These are phyloP conservation scores for Diversispora eburnea DNA, from an alignment of 192 early-diverging fungal genomes.

Conservation along the genomic window DNA sequence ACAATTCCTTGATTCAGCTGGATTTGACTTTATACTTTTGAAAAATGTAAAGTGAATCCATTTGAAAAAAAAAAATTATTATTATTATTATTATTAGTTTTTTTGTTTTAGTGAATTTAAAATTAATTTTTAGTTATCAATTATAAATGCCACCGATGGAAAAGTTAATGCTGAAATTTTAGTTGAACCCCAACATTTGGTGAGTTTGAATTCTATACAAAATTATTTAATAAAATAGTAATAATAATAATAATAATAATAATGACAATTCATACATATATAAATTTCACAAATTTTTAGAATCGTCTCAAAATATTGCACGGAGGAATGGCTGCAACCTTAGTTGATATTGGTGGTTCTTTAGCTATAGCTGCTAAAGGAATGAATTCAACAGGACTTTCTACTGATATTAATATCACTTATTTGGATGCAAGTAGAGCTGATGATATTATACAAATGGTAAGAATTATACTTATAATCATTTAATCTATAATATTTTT, in stretches of 20 bases:
- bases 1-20: neutral
- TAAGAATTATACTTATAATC: conserved; percentile 26
- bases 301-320: conserved; percentile 46
- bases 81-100: neutral
- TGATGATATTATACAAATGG: conserved; percentile 44
- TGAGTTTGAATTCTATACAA: conserved; percentile 27
- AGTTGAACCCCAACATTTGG: conserved; percentile 49
- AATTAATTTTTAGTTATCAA: neutral
- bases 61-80: neutral
- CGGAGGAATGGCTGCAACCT: conserved; percentile 50
- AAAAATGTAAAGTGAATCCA: neutral
- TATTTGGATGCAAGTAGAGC: conserved; percentile 48
- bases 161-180: conserved; percentile 39
- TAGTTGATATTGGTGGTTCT: conserved; percentile 54
- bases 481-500: neutral
- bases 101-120: neutral
- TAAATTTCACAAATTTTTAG: conserved; percentile 24
- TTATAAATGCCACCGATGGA: conserved; percentile 33
- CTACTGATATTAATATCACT: conserved; percentile 55
- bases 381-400: conserved; percentile 50
- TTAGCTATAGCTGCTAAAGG: conserved; percentile 51
- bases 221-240: neutral
- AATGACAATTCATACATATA: neutral
- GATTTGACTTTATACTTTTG: neutral
- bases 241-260: neutral